Percentiles rank a stretch among this genome's conserved stretches.
These are phyloP conservation scores for Pseudogymnoascus sp. DNA, from an alignment of 2,329 filamentous ascomycete genomes.

Conservation along the genomic window DNA sequence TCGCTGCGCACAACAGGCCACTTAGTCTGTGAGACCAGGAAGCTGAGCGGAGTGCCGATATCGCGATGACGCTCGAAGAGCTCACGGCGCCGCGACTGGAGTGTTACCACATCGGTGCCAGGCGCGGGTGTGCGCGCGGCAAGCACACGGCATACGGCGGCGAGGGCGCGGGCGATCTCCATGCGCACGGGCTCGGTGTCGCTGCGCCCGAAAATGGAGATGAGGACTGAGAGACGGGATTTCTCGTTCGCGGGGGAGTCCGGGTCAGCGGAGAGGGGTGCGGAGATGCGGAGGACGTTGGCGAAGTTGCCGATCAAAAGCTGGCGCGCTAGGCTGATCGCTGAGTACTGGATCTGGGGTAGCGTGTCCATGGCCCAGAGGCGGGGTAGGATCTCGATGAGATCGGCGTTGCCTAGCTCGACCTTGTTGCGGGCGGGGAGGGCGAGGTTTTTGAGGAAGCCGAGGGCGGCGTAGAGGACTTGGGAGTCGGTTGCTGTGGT, in stretches of 20 bases:
- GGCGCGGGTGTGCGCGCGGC: slow-evolving; percentile 34
- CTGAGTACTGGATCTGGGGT: slow-evolving; percentile 51
- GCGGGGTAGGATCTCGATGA: slow-evolving; percentile 44
- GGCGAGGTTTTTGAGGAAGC: slow-evolving; percentile 57
- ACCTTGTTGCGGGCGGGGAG: slow-evolving; percentile 48
- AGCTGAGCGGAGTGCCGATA: slow-evolving; percentile 33
- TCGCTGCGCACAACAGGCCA: slow-evolving; percentile 53
- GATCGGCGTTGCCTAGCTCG: slow-evolving; percentile 34
- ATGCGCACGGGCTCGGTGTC: slow-evolving; percentile 48
- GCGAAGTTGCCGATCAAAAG: slow-evolving; percentile 43
- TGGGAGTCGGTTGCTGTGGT: slow-evolving; percentile 37
- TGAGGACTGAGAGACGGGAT: slow-evolving; percentile 32
- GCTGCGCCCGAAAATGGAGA: slow-evolving; percentile 34
- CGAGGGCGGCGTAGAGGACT: slow-evolving; percentile 47
- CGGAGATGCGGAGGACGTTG: slow-evolving; percentile 44
- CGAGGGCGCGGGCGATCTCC: slow-evolving; percentile 47
- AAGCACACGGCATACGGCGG: slow-evolving; percentile 44
- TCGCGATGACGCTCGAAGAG: slow-evolving; percentile 26
- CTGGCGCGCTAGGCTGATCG: slow-evolving; percentile 48
- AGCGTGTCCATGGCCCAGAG: slow-evolving; percentile 45
- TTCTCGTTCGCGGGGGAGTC: slow-evolving; percentile 28
- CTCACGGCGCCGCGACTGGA: slow-evolving; percentile 26
- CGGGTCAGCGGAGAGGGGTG: slow-evolving; percentile 30
- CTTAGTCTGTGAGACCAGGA: slow-evolving; percentile 47
- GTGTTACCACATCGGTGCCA: slow-evolving; percentile 17